These are phyloP conservation scores for Rhexocercosporidium sp. DNA, from an alignment of 2,329 filamentous ascomycete species.

Conservation along the genomic window DNA sequence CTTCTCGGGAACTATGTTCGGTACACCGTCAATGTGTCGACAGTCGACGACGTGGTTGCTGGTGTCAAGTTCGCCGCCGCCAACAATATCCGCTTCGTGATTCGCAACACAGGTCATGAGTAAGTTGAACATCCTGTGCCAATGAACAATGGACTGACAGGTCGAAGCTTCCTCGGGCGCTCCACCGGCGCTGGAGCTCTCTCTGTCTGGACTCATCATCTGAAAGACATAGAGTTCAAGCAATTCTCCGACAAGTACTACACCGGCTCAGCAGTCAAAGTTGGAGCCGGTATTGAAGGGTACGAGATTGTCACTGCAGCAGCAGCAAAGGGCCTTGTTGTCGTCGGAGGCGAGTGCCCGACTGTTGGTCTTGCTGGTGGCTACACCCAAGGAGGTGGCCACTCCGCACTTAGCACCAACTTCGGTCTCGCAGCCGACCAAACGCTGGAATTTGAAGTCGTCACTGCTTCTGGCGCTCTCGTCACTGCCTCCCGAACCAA, in stretches of 20 bases:
- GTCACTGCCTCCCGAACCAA: conserved; percentile 52
- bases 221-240: conserved; percentile 52
- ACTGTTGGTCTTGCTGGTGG: conserved; percentile 65
- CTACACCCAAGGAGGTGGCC: conserved; percentile 63
- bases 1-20: conserved; percentile 45
- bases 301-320: conserved; percentile 52
- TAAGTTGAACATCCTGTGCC: conserved; percentile 30
- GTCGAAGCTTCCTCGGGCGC: conserved; percentile 54
- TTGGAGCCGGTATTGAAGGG: conserved; percentile 59
- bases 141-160: neutral
- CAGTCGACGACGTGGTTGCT: conserved; percentile 36
- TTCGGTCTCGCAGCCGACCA: conserved; percentile 66
- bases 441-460: conserved; percentile 58
- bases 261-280: conserved; percentile 55
- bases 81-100: conserved; percentile 49
- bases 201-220: conserved; percentile 60
- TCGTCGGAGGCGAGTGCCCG: conserved; percentile 59
- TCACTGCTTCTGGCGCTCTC: conserved; percentile 56
- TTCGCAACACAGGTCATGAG: conserved; percentile 64
- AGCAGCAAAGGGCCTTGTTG: conserved; percentile 47
- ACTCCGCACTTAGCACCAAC: conserved; percentile 56
- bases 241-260: conserved; percentile 51
- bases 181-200: conserved; percentile 66
- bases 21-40: conserved; percentile 40
- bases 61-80: conserved; percentile 45